Evolutionary conservation across 1,139 yeast species (phyloP).

Genomic region (Magnusiomyces suaveolens): DNA sequence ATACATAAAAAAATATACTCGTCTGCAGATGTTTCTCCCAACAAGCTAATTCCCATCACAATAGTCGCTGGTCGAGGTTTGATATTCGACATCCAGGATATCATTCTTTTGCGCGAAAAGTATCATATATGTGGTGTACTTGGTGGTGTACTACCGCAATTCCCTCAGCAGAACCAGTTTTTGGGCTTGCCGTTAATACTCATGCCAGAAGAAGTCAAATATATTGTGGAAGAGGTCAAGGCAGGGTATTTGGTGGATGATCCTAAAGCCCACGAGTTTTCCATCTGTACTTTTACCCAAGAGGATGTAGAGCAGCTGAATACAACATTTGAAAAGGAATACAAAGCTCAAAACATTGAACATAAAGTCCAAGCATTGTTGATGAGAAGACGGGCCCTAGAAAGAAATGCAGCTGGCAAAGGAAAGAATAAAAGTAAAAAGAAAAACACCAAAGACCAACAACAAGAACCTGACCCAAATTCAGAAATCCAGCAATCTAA

Average conservation of each 20-base stretch:
- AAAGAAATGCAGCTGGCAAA: conserved; percentile 14
- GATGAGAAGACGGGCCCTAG: conserved; percentile 21
- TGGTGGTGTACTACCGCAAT: conserved; percentile 61
- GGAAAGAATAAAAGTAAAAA: conserved; percentile 5
- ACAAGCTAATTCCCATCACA: conserved; percentile 28
- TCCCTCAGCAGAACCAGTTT: conserved; percentile 85
- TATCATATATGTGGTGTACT: conserved; percentile 61
- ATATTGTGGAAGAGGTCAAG: conserved; percentile 43
- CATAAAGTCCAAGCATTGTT: conserved; percentile 21
- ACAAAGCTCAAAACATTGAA: conserved; percentile 17
- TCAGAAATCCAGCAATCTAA: not conserved
- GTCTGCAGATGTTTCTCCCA: not conserved
- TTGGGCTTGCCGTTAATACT: conserved; percentile 74
- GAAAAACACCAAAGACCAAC: not conserved
- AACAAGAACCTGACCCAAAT: too few relatives aligned
- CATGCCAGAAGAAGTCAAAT: conserved; percentile 61
- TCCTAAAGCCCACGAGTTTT: conserved; percentile 25
- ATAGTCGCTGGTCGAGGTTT: conserved; percentile 43
- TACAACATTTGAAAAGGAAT: not conserved
- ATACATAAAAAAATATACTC: not conserved
- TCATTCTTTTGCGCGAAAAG: conserved; percentile 42
- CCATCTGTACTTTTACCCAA: conserved; percentile 18
- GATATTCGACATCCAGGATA: conserved; percentile 44
- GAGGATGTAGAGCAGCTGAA: conserved; percentile 16
- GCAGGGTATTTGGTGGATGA: conserved; percentile 29